Evolutionary conservation across 1,284 basidiomycete species (phyloP).

Genomic region (Rhodotorula sp.): DNA sequence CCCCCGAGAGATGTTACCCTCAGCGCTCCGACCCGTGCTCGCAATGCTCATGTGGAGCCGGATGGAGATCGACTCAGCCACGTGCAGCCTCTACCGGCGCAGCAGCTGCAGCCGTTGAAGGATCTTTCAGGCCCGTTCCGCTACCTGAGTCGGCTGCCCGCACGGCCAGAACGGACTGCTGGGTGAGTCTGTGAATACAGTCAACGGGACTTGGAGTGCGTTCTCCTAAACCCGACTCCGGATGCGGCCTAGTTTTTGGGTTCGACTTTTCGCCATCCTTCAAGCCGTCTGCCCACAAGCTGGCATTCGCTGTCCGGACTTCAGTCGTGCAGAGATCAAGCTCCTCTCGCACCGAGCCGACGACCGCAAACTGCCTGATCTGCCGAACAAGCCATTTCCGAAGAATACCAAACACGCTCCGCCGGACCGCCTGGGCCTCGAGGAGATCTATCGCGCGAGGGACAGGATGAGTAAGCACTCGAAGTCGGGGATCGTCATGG

Average conservation of each 20-base stretch:
- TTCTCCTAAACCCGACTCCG: not conserved
- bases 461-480: not conserved
- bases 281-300: not conserved
- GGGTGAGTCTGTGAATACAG: not conserved
- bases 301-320: not conserved
- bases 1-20: too few species aligned
- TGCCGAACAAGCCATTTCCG: not conserved
- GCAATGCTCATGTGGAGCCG: too few species aligned
- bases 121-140: not conserved
- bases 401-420: not conserved
- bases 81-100: not conserved
- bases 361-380: not conserved
- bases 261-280: not conserved
- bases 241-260: not conserved
- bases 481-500: too few species aligned
- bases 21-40: too few species aligned
- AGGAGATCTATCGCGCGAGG: not conserved
- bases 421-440: not conserved
- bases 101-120: too few species aligned
- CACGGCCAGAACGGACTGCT: not conserved
- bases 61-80: too few species aligned
- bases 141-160: not conserved
- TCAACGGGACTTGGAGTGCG: not conserved
- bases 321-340: not conserved
- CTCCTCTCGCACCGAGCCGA: not conserved